Base-by-base conservation (phyloP, 2,329 filamentous ascomycete species). In the Xylariaceae sp. region DNA sequence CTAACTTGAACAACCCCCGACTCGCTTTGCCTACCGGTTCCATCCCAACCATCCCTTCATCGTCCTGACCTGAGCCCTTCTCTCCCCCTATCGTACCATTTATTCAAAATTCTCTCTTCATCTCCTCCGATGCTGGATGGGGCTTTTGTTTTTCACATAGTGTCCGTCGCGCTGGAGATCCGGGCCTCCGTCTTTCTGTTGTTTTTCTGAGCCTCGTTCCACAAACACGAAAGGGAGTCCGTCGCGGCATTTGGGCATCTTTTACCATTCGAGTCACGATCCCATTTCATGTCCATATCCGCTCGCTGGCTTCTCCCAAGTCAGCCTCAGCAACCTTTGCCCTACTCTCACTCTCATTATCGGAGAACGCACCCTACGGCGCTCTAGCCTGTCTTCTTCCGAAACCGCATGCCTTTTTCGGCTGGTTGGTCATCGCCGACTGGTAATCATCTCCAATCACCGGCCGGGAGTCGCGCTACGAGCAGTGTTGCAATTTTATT, bases 121-220 rank as follows among this genome's bases (percentile, higher is more conserved):
- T 57, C 39, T 59, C 61, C 60, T 61, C 55, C 57, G 57, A 62
- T 59, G 11, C 64, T 66, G 62, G 63, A 67, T 67, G 65, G 65
- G 60, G 63, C 60, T 58, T 57, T 60, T 61, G 56, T 54, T 64
- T 55, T 59, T 60, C 30, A 27, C 53, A 61, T 67, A 67, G 65
- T 61, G 62, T 66, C 65, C 64, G 64, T 55, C 60, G 65, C 62
- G 64, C 63, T 66, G 65, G 65, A 65, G 64, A 67, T 66, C 63
- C 64, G 64, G 65, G 64, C 65, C 65, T 67, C 65, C 65, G 61
- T 58, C 53, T 50, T 56, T n/a, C 57, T 54, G 31, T 50, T 57
- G 43, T 4, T n/a, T 45, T 45, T 9, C 47, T 53, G 50, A 55
- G 40, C 48, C 52, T 52, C 57, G 51, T 55, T 54, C 30, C 52